These are phyloP conservation scores for Penicillium sp. DNA, from an alignment of 2,329 filamentous ascomycete genomes.

Conservation along the genomic window DNA sequence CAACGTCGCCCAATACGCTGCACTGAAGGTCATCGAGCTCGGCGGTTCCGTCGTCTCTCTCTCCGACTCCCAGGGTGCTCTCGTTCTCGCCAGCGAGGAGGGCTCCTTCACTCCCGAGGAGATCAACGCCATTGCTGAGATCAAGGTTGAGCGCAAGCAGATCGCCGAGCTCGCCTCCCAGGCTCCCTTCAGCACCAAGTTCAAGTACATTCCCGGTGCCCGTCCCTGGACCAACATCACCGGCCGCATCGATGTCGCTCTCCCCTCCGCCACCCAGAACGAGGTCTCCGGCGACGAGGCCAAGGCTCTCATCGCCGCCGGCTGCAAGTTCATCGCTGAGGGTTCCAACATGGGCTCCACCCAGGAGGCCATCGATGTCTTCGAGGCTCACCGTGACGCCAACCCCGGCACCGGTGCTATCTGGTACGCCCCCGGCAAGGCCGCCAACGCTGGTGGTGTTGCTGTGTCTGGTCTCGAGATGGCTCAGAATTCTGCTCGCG, in stretches of 20 bases:
- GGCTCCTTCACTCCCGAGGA: conserved; percentile 73
- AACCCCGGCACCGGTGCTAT: conserved; percentile 68
- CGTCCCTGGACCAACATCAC: conserved; percentile 84
- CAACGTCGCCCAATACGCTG: conserved; percentile 97
- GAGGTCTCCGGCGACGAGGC: conserved; percentile 93
- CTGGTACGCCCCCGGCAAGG: conserved; percentile 98
- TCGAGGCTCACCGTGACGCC: conserved; percentile 70
- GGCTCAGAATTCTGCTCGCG: conserved; percentile 91
- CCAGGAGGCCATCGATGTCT: conserved; percentile 88
- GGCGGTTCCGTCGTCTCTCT: conserved; percentile 89
- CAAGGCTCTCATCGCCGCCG: conserved; percentile 71
- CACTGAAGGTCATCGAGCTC: conserved; percentile 93
- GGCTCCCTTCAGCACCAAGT: conserved; percentile 59
- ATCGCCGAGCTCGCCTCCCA: conserved; percentile 69
- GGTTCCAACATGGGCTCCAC: conserved; percentile 99
- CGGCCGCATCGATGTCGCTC: conserved; percentile 82
- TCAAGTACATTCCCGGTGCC: conserved; percentile 82
- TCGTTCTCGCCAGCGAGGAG: conserved; percentile 71
- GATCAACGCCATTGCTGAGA: conserved; percentile 71
- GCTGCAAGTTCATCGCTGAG: conserved; percentile 85
- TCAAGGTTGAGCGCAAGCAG: conserved; percentile 85
- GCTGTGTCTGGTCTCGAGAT: conserved; percentile 97
- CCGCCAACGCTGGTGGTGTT: conserved; percentile 95
- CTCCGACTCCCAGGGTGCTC: conserved; percentile 83
- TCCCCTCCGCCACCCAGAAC: conserved; percentile 95